These are phyloP conservation scores for Pseudoturritis turrita DNA, from an alignment of 345 rosid genomes.

Conservation along the genomic window DNA sequence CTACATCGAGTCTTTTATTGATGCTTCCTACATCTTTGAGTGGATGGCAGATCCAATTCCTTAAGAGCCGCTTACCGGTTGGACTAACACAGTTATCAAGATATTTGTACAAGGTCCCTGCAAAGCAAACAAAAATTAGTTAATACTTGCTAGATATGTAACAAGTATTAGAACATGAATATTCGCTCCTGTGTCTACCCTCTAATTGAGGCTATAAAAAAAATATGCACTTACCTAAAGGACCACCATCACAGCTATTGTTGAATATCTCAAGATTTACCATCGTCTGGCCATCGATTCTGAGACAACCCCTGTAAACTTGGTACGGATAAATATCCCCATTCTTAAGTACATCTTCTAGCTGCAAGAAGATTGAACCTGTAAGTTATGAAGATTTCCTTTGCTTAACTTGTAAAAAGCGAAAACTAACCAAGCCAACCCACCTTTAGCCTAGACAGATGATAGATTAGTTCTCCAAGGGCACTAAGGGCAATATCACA, in stretches of 20 bases:
- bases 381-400: conserved; percentile 8
- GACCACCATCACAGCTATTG: conserved; percentile 77
- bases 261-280: conserved; percentile 86
- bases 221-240: conserved; percentile 49
- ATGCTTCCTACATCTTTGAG: conserved; percentile 68
- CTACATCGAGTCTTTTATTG: conserved; percentile 70
- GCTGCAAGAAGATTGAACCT: conserved; percentile 37
- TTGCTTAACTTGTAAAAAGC: background rate
- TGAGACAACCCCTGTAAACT: conserved; percentile 76
- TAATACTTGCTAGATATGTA: background rate
- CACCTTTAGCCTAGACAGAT: conserved; percentile 88
- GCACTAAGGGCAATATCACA: conserved; percentile 55
- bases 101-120: conserved; percentile 86
- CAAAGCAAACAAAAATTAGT: conserved; percentile 3
- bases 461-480: conserved; percentile 73
- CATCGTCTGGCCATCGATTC: conserved; percentile 91
- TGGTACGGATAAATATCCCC: conserved; percentile 82
- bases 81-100: conserved; percentile 78
- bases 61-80: conserved; percentile 80
- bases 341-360: conserved; percentile 64
- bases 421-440: conserved; percentile 20
- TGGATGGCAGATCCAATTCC: conserved; percentile 97
- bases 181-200: background rate
- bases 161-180: background rate
- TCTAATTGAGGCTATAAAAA: background rate